Conservation (phyloP, 106 monocot genomes). For the Dioscorea dumetorum region DNA sequence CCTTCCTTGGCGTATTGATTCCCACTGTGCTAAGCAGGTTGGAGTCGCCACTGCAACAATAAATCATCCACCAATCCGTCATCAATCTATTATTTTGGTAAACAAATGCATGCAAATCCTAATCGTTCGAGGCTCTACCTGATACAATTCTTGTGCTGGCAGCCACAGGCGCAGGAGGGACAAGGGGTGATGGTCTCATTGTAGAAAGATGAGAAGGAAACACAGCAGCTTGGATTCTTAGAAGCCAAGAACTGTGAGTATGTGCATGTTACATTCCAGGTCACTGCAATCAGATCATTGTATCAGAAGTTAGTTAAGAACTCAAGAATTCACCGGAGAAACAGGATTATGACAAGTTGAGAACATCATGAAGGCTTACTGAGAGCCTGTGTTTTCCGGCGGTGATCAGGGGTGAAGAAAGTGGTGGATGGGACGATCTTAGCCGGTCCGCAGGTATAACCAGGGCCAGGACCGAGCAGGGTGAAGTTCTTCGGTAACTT, state of each 20-base stretch:
- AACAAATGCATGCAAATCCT: no score
- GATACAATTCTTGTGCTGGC: slow-evolving; percentile 66
- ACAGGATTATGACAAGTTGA: no score
- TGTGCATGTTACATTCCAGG: slow-evolving; percentile 77
- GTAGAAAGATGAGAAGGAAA: slow-evolving; percentile 79
- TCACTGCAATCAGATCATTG: slow-evolving; percentile 34
- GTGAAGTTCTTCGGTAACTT: slow-evolving; percentile 77
- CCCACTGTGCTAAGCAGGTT: slow-evolving; percentile 35
- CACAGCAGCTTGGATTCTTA: slow-evolving; percentile 65
- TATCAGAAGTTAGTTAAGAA: no score
- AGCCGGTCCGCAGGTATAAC: slow-evolving; percentile 70
- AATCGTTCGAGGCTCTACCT: slow-evolving; percentile 20
- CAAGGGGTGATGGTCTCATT: slow-evolving; percentile 64
- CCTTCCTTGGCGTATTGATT: slow-evolving; percentile 50
- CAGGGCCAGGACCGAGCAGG: slow-evolving; percentile 55
- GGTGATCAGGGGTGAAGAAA: slow-evolving; percentile 40
- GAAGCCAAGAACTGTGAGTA: slow-evolving; percentile 61
- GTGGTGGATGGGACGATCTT: slow-evolving; percentile 58
- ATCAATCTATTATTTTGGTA: no score
- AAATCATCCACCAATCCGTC: background rate
- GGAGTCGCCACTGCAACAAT: slow-evolving; percentile 35
- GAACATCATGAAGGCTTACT: slow-evolving; percentile 27
- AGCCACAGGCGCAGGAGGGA: slow-evolving; percentile 65
- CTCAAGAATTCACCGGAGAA: no score
- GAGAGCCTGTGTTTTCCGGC: slow-evolving; percentile 68